Conservation (phyloP, 257 asterid species). For the Capsicum pubescens region DNA sequence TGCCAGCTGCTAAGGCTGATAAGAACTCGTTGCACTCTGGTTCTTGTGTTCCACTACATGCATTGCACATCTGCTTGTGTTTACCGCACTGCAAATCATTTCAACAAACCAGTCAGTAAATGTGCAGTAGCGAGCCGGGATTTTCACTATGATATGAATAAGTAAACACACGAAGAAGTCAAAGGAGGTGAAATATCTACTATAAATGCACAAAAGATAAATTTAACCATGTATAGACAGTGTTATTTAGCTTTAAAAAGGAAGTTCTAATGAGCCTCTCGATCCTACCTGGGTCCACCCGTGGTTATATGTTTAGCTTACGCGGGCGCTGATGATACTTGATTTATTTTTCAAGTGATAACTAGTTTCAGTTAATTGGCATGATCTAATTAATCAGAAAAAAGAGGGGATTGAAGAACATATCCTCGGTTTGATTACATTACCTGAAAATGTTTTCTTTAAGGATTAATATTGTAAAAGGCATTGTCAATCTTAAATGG, state of each 20-base stretch:
- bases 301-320: background rate
- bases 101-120: background rate
- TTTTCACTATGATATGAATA: too few species aligned
- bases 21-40: constrained; percentile 25
- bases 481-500: background rate
- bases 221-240: too few species aligned
- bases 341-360: too few species aligned
- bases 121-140: too few species aligned
- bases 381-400: background rate
- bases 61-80: constrained; percentile 46
- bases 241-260: too few species aligned
- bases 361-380: background rate
- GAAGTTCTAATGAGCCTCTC: too few species aligned
- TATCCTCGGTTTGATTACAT: background rate
- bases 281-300: too few species aligned
- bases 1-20: constrained; percentile 27
- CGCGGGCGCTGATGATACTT: background rate
- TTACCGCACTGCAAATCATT: constrained; percentile 42
- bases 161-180: too few species aligned
- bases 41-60: constrained; percentile 25
- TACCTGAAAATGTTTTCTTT: background rate
- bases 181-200: too few species aligned
- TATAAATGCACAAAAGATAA: too few species aligned
- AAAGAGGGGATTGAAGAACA: background rate
- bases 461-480: background rate